These are phyloP conservation scores for Westerdykella aurantiaca DNA, from an alignment of 2,329 filamentous ascomycete genomes.

Conservation along the genomic window DNA sequence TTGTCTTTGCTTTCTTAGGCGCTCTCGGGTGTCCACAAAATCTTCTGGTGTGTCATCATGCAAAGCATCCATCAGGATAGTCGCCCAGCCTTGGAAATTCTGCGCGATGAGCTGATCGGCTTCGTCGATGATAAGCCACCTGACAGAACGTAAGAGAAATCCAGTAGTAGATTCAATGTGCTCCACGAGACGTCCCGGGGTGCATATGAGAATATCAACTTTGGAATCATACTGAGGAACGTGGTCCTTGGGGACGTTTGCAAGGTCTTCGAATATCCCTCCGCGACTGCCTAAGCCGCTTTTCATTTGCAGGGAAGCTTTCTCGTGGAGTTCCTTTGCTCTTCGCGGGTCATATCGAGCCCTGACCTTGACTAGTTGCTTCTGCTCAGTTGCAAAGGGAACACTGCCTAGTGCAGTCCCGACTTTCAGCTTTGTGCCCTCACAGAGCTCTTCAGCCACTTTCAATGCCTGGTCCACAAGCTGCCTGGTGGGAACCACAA, in stretches of 20 bases:
- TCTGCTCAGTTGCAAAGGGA: conserved; percentile 61
- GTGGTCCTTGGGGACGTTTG: conserved; percentile 52
- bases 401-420: conserved; percentile 80
- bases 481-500: conserved; percentile 87
- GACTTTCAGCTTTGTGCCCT: conserved; percentile 68
- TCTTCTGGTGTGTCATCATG: conserved; percentile 47
- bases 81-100: conserved; percentile 87
- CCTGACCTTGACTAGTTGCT: conserved; percentile 54
- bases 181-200: conserved; percentile 85
- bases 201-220: conserved; percentile 85
- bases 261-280: conserved; percentile 35
- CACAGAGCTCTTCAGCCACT: conserved; percentile 65
- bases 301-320: conserved; percentile 28
- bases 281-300: conserved; percentile 34
- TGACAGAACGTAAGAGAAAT: conserved; percentile 70
- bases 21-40: conserved; percentile 49
- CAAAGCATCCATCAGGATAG: conserved; percentile 57
- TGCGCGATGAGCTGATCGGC: conserved; percentile 88
- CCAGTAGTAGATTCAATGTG: conserved; percentile 79
- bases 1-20: conserved; percentile 43
- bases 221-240: conserved; percentile 62
- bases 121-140: conserved; percentile 90
- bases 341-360: conserved; percentile 58
- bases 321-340: conserved; percentile 46
- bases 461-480: conserved; percentile 81